phyloP scores from a whole-genome alignment of 169 alveolate genomes.

The Plasmodium gallinaceum region DNA sequence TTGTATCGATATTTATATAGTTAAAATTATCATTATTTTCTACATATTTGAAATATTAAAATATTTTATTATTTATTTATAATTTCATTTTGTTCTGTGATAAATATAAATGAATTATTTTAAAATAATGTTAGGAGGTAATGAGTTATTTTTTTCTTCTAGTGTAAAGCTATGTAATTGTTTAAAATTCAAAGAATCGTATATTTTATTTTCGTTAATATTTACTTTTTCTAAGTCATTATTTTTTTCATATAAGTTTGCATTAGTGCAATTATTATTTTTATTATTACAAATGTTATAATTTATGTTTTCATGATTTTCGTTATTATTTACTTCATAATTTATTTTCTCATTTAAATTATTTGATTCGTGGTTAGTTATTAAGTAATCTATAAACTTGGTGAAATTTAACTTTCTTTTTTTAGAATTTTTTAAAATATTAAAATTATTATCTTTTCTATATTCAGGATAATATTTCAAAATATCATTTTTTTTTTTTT shows the following conservation, averaged over 20 bases:
- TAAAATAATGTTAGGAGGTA: neutral
- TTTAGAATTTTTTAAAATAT: conserved; percentile 1
- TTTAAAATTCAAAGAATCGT: neutral
- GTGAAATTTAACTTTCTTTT: neutral
- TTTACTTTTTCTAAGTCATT: neutral
- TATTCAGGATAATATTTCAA: conserved; percentile 19
- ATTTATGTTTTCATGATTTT: neutral
- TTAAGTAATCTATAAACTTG: neutral
- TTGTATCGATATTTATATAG: too few relatives aligned
- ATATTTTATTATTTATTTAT: too few relatives aligned
- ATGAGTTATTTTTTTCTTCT: neutral
- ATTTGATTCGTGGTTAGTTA: neutral
- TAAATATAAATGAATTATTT: too few relatives aligned
- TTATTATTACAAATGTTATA: neutral
- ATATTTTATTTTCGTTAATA: neutral
- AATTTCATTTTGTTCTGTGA: too few relatives aligned
- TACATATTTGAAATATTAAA: too few relatives aligned
- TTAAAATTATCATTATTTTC: too few relatives aligned
- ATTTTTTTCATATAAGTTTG: neutral
- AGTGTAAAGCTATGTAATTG: neutral
- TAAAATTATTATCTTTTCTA: neutral
- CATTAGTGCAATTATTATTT: neutral
- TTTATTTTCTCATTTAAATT: neutral
- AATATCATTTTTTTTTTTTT: conserved; percentile 10
- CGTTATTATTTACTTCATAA: neutral